Evolutionary conservation across 2,329 filamentous ascomycete species (phyloP), one percentile per base, ranked within the genome.

Genomic region (Geosmithia putterillii): DNA sequence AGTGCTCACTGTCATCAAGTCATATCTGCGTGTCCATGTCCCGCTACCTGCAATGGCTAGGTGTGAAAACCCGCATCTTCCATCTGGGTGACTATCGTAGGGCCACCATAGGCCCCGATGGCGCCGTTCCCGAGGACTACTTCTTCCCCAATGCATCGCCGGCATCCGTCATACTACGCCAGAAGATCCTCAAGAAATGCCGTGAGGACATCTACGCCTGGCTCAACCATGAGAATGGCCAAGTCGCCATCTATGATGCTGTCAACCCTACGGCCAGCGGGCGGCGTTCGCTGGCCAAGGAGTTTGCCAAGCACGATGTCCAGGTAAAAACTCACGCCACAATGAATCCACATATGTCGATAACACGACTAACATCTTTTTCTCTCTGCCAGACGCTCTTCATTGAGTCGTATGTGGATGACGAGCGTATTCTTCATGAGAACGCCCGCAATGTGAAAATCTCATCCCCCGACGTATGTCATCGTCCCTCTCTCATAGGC

Each of bases 371-470:
- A 38, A 38, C 14, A 9, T 32, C 7, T 14, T n/a, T n/a, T 37
- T 18, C 39, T 42, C 23, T 18, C 43, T 23, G 10, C 7, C 55
- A 95, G 79, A 96, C 92, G 0, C 72, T 98, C 10, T 98, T 96
- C 64, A 90, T 98, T 43, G 92, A 98, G 63, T 96, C 89, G 1
- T 89, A 81, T 57, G 95, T 95, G 50, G 86, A 94, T 45, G 89
- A 98, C 55, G 84, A 94, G 55, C 79, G 80, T 40, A 95, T 98
- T 46, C 84, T 98, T 34, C 85, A 90, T 54, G 92, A 98, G 60
- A 98, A 98, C 59, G 92, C 95, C 41, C 82, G 90, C 45, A 92
- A 87, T 50, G 92, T 98, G 57, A 98, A 98, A 64, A 98, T 98
- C 44, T 94, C 86, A 3, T 96, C 90, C 1, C 94, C 92, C 6